Evolutionary conservation across 2,329 filamentous ascomycete species (phyloP), one percentile per base, ranked within the genome.

Genomic region (Truncatella angustata): DNA sequence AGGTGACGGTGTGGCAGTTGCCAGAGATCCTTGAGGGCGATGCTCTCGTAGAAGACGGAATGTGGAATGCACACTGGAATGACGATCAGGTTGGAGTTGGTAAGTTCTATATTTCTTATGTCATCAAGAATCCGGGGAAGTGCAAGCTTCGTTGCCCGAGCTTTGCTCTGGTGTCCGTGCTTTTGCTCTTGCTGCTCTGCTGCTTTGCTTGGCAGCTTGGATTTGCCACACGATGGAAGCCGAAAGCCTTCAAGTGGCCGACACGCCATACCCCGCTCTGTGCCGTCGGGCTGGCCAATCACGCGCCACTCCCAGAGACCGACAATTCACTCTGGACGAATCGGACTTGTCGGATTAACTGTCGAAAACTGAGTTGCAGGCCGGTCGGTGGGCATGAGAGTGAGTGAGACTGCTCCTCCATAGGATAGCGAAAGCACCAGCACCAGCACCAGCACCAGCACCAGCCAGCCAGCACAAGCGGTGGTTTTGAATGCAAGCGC

Each of bases 341-440:
- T 50, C 47, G 47, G 47, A 50, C 30, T 23, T n/a, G 30, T 40
- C 47, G 47, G 47, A 50, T 50, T 42, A 50, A 50, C 18, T 50
- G 20, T 36, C 47, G 32, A 50, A 46, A 50, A 50, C 42, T 50
- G 47, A 24, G 35, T 40, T 50, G n/a, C 23, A 39, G 36, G 35
- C 35, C 35, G 36, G 47, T n/a, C 35, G 35, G 42, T 42, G 40
- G 47, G 37, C 36, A 42, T 18, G 7, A 32, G 28, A 7, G 14
- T 14, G 28, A 9, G 21, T 23, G 14, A 44, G 10, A 44, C 40
- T 26, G 16, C 21, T 16, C 40, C 23, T 24, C 21, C 40, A 21
- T 24, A 21, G 24, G n/a, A n/a, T n/a, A n/a, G n/a, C 28, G 7
- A 7, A 32, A 32, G 28, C 28, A 9, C 28, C 7, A 9, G 28